These are phyloP conservation scores for Zasmidium cellare DNA, from an alignment of 2,329 filamentous ascomycete genomes.

Conservation along the genomic window DNA sequence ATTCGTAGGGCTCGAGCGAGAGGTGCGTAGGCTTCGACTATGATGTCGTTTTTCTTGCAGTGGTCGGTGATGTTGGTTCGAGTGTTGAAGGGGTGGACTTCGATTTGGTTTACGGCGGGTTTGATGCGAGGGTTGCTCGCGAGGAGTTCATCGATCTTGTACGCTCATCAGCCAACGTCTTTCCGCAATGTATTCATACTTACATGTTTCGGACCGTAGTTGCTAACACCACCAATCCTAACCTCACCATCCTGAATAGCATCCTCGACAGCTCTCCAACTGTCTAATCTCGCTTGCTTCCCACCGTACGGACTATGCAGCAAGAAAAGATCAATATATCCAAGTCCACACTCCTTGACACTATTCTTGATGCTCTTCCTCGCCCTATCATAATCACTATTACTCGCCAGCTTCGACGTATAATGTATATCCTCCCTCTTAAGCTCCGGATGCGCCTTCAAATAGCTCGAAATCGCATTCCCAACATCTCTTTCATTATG, in stretches of 20 bases:
- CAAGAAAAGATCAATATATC: slow-evolving; percentile 77
- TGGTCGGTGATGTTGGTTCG: slow-evolving; percentile 65
- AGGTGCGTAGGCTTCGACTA: slow-evolving; percentile 78
- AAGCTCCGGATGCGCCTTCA: slow-evolving; percentile 40
- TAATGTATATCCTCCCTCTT: slow-evolving; percentile 73
- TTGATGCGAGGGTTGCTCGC: slow-evolving; percentile 60
- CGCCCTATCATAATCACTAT: slow-evolving; percentile 66
- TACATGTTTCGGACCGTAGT: slow-evolving; percentile 74
- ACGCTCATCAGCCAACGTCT: background rate
- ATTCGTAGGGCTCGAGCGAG: slow-evolving; percentile 71
- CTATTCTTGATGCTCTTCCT: slow-evolving; percentile 65
- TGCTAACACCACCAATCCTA: slow-evolving; percentile 71
- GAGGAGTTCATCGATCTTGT: slow-evolving; percentile 68
- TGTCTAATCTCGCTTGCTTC: slow-evolving; percentile 64
- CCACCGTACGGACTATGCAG: slow-evolving; percentile 80
- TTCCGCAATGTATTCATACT: slow-evolving; percentile 32
- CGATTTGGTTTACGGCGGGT: slow-evolving; percentile 77
- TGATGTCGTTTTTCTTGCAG: slow-evolving; percentile 66
- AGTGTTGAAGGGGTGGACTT: slow-evolving; percentile 82
- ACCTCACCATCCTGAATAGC: slow-evolving; percentile 71
- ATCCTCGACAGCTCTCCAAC: slow-evolving; percentile 76
- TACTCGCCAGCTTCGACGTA: slow-evolving; percentile 74
- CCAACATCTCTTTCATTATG: slow-evolving; percentile 72
- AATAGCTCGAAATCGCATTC: slow-evolving; percentile 53
- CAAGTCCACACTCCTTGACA: slow-evolving; percentile 64